Percentiles rank a stretch among this genome's conserved stretches.
Conservation (phyloP, 2,329 filamentous ascomycete genomes). For the Teratosphaeria pseudoeucalypti region DNA sequence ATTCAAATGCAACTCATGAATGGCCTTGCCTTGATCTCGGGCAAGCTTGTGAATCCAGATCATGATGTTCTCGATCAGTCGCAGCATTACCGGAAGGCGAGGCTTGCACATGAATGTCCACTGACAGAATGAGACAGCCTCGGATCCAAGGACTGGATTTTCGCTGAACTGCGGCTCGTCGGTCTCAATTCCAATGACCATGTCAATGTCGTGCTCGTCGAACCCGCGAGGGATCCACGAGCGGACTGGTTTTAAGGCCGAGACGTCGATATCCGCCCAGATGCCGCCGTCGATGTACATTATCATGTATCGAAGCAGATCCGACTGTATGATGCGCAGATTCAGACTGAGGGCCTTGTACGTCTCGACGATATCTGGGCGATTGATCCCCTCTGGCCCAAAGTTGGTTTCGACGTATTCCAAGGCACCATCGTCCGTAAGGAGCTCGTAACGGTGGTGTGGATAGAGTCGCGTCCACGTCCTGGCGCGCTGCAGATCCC, state of each 20-base stretch:
- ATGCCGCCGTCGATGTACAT: conserved; percentile 58
- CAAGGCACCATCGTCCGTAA: conserved; percentile 59
- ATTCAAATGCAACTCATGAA: conserved; percentile 53
- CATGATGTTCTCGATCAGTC: conserved; percentile 58
- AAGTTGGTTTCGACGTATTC: conserved; percentile 59
- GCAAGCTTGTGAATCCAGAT: conserved; percentile 53
- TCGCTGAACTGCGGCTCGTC: conserved; percentile 55
- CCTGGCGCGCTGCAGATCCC: conserved; percentile 49
- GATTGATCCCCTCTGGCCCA: conserved; percentile 53
- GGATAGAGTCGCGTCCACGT: conserved; percentile 60
- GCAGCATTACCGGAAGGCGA: conserved; percentile 57
- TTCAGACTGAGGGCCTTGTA: conserved; percentile 47
- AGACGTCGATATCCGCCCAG: conserved; percentile 52
- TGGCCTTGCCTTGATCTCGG: conserved; percentile 46
- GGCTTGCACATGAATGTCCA: conserved; percentile 67
- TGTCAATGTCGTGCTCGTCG: conserved; percentile 52
- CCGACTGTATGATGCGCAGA: conserved; percentile 56
- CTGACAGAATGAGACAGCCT: conserved; percentile 62
- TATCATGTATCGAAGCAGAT: conserved; percentile 55
- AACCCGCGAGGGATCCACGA: conserved; percentile 55
- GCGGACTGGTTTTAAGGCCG: conserved; percentile 43
- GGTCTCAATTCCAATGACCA: conserved; percentile 61
- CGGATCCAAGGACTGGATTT: conserved; percentile 56
- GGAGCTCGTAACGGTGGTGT: conserved; percentile 54
- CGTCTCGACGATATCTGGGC: conserved; percentile 54